These are phyloP conservation scores for Umbelopsis sp. DNA, from an alignment of 371 early-diverging fungal species.

Conservation along the genomic window DNA sequence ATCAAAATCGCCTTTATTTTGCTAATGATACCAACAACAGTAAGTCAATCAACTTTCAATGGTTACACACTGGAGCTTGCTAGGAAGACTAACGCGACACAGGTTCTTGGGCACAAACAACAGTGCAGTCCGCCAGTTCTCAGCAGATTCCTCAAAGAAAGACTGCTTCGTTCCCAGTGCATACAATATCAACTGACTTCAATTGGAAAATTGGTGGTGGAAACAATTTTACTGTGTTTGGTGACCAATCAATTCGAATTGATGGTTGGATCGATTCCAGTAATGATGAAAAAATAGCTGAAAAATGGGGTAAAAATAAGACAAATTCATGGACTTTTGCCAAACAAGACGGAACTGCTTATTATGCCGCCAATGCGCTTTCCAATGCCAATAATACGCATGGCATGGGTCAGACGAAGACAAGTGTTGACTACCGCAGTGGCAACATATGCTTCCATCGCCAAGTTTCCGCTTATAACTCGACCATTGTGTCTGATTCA, in stretches of 20 bases:
- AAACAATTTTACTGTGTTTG: neutral
- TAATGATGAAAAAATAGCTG: neutral
- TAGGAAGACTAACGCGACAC: neutral
- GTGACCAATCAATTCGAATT: slow-evolving; percentile 11
- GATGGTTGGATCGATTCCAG: slow-evolving; percentile 4
- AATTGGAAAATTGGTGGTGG: slow-evolving; percentile 10
- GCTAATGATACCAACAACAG: slow-evolving; percentile 10
- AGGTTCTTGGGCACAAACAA: slow-evolving; percentile 20
- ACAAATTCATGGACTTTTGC: neutral
- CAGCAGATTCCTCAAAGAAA: neutral
- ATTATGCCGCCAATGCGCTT: neutral
- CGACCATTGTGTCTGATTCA: slow-evolving; percentile 11
- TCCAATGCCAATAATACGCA: neutral
- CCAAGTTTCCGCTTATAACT: neutral
- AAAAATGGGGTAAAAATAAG: neutral
- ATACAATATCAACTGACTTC: neutral
- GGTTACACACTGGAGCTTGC: neutral
- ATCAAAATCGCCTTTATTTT: neutral
- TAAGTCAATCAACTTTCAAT: neutral
- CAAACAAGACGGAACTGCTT: slow-evolving; percentile 8
- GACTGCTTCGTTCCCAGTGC: neutral
- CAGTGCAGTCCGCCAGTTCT: neutral
- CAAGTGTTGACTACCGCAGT: neutral
- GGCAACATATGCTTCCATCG: slow-evolving; percentile 1
- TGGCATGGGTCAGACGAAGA: neutral